Conservation (phyloP, 768 basidiomycete species). For the Termitomyces bulborhizus region DNA sequence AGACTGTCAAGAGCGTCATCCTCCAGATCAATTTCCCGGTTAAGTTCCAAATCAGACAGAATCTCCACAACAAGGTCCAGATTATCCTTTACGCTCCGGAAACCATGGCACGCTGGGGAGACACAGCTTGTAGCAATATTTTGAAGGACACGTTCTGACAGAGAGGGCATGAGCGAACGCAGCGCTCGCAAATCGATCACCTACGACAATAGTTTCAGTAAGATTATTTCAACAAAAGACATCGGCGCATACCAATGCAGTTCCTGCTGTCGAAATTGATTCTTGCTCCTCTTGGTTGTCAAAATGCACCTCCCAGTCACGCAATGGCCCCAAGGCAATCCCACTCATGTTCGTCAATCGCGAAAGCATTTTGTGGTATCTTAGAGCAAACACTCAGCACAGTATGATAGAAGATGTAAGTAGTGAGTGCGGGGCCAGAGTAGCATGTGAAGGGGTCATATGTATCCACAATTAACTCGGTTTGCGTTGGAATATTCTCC, state of each 20-base stretch:
- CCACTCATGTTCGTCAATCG: not conserved
- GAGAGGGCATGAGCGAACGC: not conserved
- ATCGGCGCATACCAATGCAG: not conserved
- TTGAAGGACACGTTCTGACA: not conserved
- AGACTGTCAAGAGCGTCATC: not conserved
- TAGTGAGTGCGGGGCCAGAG: not conserved
- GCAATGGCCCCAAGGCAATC: not conserved
- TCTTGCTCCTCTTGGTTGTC: not conserved
- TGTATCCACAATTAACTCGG: not conserved
- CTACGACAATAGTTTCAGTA: not conserved
- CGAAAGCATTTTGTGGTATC: not conserved
- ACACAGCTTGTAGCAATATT: not conserved
- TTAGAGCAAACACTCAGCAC: not conserved
- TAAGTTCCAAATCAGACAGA: not conserved
- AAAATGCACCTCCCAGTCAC: not conserved
- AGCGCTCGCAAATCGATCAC: not conserved
- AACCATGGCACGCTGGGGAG: not conserved
- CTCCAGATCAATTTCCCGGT: not conserved
- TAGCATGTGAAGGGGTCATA: not conserved
- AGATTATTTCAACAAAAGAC: not conserved
- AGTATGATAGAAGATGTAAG: not conserved
- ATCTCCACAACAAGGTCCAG: not conserved
- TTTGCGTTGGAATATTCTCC: not conserved
- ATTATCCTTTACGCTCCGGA: not conserved
- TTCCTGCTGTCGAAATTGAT: not conserved